phyloP scores from a whole-genome alignment of 768 basidiomycete species.

The Suillus americanus region DNA sequence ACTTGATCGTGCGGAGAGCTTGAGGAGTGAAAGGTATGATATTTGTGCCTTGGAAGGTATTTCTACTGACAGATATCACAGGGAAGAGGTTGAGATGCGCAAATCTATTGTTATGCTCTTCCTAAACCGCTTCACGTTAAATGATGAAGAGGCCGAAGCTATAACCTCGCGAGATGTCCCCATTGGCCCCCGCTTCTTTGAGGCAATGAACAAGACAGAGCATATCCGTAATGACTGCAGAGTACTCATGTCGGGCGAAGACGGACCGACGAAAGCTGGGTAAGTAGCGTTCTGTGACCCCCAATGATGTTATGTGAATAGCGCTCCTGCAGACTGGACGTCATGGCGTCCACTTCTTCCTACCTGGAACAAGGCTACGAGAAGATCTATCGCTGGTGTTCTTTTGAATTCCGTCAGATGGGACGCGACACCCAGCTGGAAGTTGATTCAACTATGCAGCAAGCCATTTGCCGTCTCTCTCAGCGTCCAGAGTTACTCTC shows the following conservation, averaged over 20 bases:
- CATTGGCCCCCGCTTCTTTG: conserved; percentile 73
- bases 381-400: conserved; percentile 84
- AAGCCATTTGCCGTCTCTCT: conserved; percentile 73
- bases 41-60: not conserved
- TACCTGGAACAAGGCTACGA: conserved; percentile 89
- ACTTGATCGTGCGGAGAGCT: conserved; percentile 78
- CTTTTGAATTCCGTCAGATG: conserved; percentile 80
- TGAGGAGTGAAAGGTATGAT: conserved; percentile 69
- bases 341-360: conserved; percentile 79
- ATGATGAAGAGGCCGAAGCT: conserved; percentile 65
- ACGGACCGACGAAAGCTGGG: conserved; percentile 77
- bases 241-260: conserved; percentile 84
- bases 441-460: conserved; percentile 60
- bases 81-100: conserved; percentile 68
- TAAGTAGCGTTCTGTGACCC: conserved; percentile 29
- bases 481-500: conserved; percentile 73
- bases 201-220: conserved; percentile 85
- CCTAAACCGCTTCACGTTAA: conserved; percentile 83
- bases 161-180: conserved; percentile 79
- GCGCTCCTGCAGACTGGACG: conserved; percentile 65
- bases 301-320: not conserved
- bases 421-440: conserved; percentile 75
- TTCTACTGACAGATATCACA: conserved; percentile 25
- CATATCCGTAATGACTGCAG: conserved; percentile 82
- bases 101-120: conserved; percentile 78